A percentile compares a stretch with the other conserved stretches of the same genome.
Conservation (phyloP, 805 yeast species). For the Candida easanensis region DNA sequence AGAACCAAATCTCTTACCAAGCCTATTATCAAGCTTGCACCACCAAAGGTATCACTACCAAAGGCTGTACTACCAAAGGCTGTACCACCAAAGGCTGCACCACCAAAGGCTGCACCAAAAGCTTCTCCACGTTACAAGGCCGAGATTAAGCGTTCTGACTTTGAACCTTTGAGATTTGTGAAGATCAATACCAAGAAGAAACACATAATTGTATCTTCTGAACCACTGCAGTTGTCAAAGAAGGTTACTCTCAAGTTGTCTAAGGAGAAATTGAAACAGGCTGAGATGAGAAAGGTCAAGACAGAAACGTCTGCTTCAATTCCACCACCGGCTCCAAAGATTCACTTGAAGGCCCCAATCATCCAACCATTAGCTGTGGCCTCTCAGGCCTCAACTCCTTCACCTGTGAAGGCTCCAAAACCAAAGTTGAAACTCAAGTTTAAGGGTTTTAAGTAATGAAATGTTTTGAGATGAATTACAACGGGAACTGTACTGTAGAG, state of each 20-base stretch:
- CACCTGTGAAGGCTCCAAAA: constrained; percentile 8
- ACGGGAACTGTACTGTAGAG: too few relatives aligned
- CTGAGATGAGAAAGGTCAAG: neutral
- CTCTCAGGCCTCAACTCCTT: neutral
- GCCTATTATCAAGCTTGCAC: neutral
- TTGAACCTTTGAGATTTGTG: constrained; percentile 40
- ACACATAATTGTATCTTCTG: constrained; percentile 39
- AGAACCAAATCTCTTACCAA: constrained; percentile 1
- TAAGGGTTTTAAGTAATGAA: constrained; percentile 1
- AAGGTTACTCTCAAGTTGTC: constrained; percentile 12
- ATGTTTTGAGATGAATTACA: too few relatives aligned
- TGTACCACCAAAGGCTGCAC: neutral
- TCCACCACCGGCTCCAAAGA: neutral
- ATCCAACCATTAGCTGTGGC: neutral
- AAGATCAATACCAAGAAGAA: constrained; percentile 36
- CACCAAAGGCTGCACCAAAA: neutral
- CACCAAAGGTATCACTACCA: neutral
- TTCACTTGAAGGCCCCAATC: neutral
- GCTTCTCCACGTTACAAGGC: constrained; percentile 13
- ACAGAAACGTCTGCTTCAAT: neutral
- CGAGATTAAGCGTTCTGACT: constrained; percentile 19
- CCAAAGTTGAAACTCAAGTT: constrained; percentile 18
- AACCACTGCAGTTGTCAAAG: constrained; percentile 33
- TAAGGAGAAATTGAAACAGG: constrained; percentile 2
- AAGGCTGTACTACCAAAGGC: neutral